Evolutionary conservation across 208 protist genomes (phyloP), one percentile per base, ranked within the genome.

Genomic region (Naegleria gruberi): DNA sequence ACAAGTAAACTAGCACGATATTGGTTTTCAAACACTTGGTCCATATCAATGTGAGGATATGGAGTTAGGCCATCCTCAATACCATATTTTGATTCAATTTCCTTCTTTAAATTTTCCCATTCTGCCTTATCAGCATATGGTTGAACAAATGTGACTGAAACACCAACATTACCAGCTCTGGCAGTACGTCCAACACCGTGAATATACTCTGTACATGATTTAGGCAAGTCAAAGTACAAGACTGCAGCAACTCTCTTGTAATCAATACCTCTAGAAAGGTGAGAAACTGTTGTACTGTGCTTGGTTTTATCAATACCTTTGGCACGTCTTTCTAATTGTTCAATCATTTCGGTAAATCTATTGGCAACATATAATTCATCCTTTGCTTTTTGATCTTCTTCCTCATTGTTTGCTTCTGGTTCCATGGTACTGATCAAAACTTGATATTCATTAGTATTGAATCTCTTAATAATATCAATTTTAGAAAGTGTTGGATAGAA

Each of bases 101-200:
- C 65, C 0, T 5, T 37, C 8, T 77, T 77, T n/a, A 77, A 77
- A 37, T 37, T 37, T 77, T 37, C 17, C 65, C 65, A 77, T 37
- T 77, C 30, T 8, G 65, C 19, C 30, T 65, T 10, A 37, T 30
- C 17, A 8, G 30, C 30, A 77, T 77, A 37, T 19, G 65, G 65
- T 77, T 15, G 7, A 55, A 98, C 90, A 55, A 98, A 98, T 1
- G 97, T 98, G 65, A 94, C 95, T 17, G 96, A 92, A 74, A 92
- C 93, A 42, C 98, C 98, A 23, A 95, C 92, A 5, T 96, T 95
- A 23, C 98, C 98, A 26, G 98, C 94, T 89, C 98, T 96, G 17
- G 98, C 98, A 10, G 98, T 99, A 90, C 98, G 95, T 57, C 98
- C 98, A 10, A 99, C 96, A 89, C 98, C 95, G 90, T 99, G 98